Evolutionary conservation across 352 stramenopile species (phyloP).

Genomic region (Globisporangium acanthophoron): DNA sequence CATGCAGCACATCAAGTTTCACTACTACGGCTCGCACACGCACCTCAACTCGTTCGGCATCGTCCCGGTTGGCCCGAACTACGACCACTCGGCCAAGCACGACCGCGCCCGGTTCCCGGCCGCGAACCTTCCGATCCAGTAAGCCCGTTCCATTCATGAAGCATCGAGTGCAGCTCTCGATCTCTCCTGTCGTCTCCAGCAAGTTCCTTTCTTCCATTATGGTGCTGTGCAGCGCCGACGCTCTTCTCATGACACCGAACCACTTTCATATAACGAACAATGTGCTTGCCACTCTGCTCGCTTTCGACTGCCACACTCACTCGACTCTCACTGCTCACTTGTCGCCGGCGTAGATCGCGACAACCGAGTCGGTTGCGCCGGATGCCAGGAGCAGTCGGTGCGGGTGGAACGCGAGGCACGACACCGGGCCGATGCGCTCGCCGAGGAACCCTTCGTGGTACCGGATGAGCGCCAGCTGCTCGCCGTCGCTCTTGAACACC

Average conservation of each 20-base stretch:
- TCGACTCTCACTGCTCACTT: slow-evolving; percentile 69
- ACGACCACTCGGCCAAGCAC: slow-evolving; percentile 49
- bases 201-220: not conserved
- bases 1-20: slow-evolving; percentile 96
- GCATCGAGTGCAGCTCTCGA: not conserved
- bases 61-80: slow-evolving; percentile 78
- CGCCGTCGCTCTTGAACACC: slow-evolving; percentile 90
- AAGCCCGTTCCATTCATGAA: not conserved
- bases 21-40: slow-evolving; percentile 95
- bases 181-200: not conserved
- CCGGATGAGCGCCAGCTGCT: slow-evolving; percentile 80
- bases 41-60: slow-evolving; percentile 93
- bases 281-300: not conserved
- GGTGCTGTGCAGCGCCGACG: too few species aligned
- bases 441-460: slow-evolving; percentile 97
- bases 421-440: slow-evolving; percentile 96
- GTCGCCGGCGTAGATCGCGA: slow-evolving; percentile 48
- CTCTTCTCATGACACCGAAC: too few species aligned
- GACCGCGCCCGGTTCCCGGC: slow-evolving; percentile 56
- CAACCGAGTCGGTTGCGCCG: slow-evolving; percentile 94
- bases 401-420: slow-evolving; percentile 96
- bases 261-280: not conserved
- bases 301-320: slow-evolving; percentile 17
- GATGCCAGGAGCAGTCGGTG: slow-evolving; percentile 95
- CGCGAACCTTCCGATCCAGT: slow-evolving; percentile 27